Evolutionary conservation across 495 filamentous ascomycete genomes (phyloP).

Genomic region (Xylaria castorea): DNA sequence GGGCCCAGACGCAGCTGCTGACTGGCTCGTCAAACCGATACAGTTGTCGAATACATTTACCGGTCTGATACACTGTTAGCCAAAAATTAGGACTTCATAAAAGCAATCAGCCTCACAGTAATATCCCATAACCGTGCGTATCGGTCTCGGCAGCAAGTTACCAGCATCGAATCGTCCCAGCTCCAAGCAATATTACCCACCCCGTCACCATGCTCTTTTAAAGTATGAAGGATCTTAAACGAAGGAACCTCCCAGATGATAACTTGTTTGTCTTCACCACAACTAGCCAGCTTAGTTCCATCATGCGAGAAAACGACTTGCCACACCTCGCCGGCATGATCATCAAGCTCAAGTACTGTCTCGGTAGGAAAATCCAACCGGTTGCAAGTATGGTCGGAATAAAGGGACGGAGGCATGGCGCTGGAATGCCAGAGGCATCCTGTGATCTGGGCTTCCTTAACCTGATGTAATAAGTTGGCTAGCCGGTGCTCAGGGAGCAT

Average conservation of each 20-base stretch:
- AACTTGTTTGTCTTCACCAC: slow-evolving; percentile 74
- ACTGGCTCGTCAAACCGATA: slow-evolving; percentile 79
- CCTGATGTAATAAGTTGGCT: slow-evolving; percentile 79
- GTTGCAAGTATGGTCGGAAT: slow-evolving; percentile 86
- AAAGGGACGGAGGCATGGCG: slow-evolving; percentile 78
- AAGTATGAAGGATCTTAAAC: slow-evolving; percentile 68
- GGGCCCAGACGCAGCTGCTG: slow-evolving; percentile 84
- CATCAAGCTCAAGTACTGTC: slow-evolving; percentile 67
- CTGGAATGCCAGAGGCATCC: slow-evolving; percentile 90
- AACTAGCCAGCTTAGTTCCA: slow-evolving; percentile 81
- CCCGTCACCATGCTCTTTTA: slow-evolving; percentile 67
- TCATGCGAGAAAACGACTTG: slow-evolving; percentile 89
- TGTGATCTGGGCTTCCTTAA: slow-evolving; percentile 82
- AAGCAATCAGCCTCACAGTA: slow-evolving; percentile 60
- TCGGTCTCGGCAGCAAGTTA: slow-evolving; percentile 79
- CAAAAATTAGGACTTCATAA: slow-evolving; percentile 2
- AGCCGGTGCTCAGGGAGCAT: slow-evolving; percentile 97
- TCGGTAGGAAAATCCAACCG: slow-evolving; percentile 77
- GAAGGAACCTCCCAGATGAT: slow-evolving; percentile 81
- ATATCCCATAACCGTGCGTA: slow-evolving; percentile 81
- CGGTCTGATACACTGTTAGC: slow-evolving; percentile 62
- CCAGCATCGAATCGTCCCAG: slow-evolving; percentile 83
- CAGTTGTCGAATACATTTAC: slow-evolving; percentile 66
- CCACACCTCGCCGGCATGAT: slow-evolving; percentile 89
- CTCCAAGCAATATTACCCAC: slow-evolving; percentile 88